Percentiles rank a stretch among this genome's conserved stretches.
phyloP scores from a whole-genome alignment of 108 stramenopile species.

The Schizochytrium sp. region DNA sequence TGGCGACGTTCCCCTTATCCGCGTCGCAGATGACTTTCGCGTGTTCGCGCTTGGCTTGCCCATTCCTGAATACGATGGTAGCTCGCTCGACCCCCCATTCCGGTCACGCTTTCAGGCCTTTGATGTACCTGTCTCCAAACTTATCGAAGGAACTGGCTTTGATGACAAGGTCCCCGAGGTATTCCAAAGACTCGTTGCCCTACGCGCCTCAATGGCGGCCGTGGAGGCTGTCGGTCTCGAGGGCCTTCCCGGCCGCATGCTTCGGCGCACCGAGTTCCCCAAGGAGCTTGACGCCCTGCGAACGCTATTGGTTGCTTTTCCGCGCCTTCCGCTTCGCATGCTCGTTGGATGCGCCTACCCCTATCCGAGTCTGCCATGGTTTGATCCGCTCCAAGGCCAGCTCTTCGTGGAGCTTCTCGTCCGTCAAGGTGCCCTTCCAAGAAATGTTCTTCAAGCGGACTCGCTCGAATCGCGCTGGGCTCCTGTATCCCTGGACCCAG shows the following conservation, averaged over 20 bases:
- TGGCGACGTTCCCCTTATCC: conserved; percentile 22
- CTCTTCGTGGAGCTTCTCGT: background rate
- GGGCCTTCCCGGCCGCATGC: background rate
- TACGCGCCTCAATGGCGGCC: background rate
- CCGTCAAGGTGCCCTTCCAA: background rate
- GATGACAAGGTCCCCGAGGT: background rate
- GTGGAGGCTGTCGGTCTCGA: background rate
- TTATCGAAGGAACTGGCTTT: background rate
- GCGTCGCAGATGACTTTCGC: conserved; percentile 63
- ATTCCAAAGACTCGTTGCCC: background rate
- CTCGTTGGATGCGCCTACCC: background rate
- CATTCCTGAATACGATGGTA: conserved; percentile 47
- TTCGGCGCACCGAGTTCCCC: background rate
- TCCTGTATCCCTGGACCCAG: background rate
- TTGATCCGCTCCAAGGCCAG: background rate
- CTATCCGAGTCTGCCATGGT: background rate
- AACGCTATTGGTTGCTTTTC: background rate
- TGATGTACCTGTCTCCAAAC: background rate
- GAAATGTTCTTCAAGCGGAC: background rate
- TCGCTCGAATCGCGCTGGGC: background rate
- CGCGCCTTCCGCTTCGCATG: background rate
- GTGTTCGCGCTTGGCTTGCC: conserved; percentile 55
- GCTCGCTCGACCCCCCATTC: conserved; percentile 4
- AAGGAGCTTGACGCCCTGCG: background rate
- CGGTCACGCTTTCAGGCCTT: background rate